Evolutionary conservation across 192 early-diverging fungal species (phyloP).

Genomic region (Spizellomyces punctatus): DNA sequence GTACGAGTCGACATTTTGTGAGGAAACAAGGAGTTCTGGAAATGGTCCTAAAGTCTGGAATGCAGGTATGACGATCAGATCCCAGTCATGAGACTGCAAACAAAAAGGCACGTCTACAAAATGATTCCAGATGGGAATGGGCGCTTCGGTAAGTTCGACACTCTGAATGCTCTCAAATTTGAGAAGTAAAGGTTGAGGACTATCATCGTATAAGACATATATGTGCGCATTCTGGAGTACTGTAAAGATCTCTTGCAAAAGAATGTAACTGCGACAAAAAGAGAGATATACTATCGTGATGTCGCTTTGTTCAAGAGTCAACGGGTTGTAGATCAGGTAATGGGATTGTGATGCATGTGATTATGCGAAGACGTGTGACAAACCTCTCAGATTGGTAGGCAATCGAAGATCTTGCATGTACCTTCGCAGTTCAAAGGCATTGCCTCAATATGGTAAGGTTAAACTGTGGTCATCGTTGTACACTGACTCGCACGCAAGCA

Average conservation of each 20-base stretch:
- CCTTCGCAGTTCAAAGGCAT: constrained; percentile 30
- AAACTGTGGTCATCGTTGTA: too few species aligned
- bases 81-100: too few species aligned
- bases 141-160: constrained; percentile 6
- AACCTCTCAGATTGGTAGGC: too few species aligned
- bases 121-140: neutral
- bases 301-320: constrained; percentile 36
- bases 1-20: neutral
- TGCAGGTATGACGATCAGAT: too few species aligned
- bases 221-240: constrained; percentile 31
- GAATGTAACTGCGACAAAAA: constrained; percentile 36
- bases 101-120: neutral
- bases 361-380: too few species aligned
- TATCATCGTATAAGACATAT: neutral
- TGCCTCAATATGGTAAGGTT: constrained; percentile 25
- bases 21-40: too few species aligned
- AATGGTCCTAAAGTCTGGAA: too few species aligned
- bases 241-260: constrained; percentile 18
- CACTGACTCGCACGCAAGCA: too few species aligned
- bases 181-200: too few species aligned
- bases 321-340: constrained; percentile 31
- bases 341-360: too few species aligned
- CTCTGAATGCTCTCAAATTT: neutral
- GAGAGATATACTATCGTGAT: constrained; percentile 42
- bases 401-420: constrained; percentile 40